Evolutionary conservation across 768 basidiomycete species (phyloP), one percentile per base, ranked within the genome.

Genomic region (Trametes maxima): DNA sequence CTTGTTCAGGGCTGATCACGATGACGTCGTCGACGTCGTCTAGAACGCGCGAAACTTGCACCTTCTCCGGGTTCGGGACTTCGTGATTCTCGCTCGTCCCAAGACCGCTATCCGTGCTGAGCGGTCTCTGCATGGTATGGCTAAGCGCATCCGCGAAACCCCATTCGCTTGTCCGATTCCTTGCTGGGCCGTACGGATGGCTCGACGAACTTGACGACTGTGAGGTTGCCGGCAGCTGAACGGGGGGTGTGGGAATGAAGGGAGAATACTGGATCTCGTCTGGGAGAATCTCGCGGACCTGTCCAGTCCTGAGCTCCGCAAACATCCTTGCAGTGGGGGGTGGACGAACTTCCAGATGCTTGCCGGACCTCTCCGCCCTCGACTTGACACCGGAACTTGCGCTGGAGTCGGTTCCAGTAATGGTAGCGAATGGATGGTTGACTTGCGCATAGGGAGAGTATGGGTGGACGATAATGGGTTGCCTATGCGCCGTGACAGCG

Each of bases 71-170:
- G 19, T 36, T 22, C 8, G 59, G 50, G 12, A 57, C 16, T 13
- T 57, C 57, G 37, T 63, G 65, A 3, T 22, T 57, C 52, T 82
- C 83, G 63, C 79, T 82, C 7, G 77, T 79, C 24, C 80, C 82
- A 25, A 81, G 64, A 7, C 80, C 84, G 49, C 81, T 83, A 58
- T 82, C 81, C 2, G 62, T 62, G 54, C 74, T 76, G 16, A 57
- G 48, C 37, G 58, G 46, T 64, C 70, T 64, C 61, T 44, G 75
- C 75, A 59, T 80, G 75, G 68, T 72, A 66, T 82, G 81, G 2
- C 80, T 81, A 37, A 92, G 76, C 17, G 85, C 83, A 61, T 89
- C 87, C 10, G 83, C 87, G 8, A 90, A 80, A 12, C 84, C 86
- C 42, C 85, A 82, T 24, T 72, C 71, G 56, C 71, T 72, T 39